Conservation (phyloP, 2,329 filamentous ascomycete species). For the Stagonosporopsis rhizophila region DNA sequence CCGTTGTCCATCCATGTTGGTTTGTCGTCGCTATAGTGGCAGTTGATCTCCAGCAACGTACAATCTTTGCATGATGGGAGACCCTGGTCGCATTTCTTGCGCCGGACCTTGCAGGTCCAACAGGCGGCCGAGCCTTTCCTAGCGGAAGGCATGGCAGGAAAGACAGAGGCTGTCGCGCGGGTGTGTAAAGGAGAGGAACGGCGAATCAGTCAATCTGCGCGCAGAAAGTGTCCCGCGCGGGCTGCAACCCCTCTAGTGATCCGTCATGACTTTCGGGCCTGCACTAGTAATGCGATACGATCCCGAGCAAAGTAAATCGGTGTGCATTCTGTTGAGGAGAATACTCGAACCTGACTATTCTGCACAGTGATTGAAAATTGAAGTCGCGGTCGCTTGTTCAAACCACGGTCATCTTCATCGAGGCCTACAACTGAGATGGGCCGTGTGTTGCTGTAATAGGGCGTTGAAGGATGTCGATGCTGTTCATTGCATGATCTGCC, state of each 20-base stretch:
- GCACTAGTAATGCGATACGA: too few species aligned
- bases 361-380: too few species aligned
- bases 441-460: too few species aligned
- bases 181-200: background rate
- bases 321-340: too few species aligned
- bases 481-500: too few species aligned
- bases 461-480: too few species aligned
- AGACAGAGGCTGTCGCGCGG: background rate
- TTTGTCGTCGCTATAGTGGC: conserved; percentile 59
- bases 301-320: too few species aligned
- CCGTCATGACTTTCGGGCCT: too few species aligned
- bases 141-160: background rate
- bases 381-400: too few species aligned
- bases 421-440: too few species aligned
- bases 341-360: too few species aligned
- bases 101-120: conserved; percentile 67
- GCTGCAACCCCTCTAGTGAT: background rate
- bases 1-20: conserved; percentile 42
- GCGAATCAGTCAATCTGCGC: background rate
- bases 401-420: too few species aligned
- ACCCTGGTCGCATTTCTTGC: conserved; percentile 67
- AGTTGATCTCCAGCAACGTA: conserved; percentile 62
- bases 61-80: conserved; percentile 62
- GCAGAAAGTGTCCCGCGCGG: background rate
- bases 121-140: conserved; percentile 43